phyloP scores from a whole-genome alignment of 2,329 filamentous ascomycete genomes.

The Microdochium bolleyi region DNA sequence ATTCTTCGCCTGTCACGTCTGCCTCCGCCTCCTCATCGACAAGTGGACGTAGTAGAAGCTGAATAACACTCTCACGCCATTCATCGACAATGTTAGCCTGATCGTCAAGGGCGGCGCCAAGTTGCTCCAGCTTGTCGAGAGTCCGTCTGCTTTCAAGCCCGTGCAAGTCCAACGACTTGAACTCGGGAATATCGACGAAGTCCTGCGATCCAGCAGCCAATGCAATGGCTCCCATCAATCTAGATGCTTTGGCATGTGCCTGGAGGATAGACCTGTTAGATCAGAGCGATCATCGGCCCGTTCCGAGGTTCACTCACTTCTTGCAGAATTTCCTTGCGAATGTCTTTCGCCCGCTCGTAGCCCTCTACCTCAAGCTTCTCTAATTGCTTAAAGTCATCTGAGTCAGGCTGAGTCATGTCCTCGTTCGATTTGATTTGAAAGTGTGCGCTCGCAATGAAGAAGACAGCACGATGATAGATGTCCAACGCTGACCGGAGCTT shows the following conservation, averaged over 20 bases:
- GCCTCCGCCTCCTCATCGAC: constrained; percentile 71
- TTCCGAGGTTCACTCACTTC: constrained; percentile 24
- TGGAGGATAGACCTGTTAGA: constrained; percentile 2
- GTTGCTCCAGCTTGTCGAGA: constrained; percentile 55
- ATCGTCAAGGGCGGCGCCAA: constrained; percentile 60
- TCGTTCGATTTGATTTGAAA: constrained; percentile 75
- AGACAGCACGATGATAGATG: constrained; percentile 71
- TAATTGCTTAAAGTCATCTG: constrained; percentile 55
- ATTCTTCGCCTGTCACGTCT: constrained; percentile 82
- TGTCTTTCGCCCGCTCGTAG: constrained; percentile 70
- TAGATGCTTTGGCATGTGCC: constrained; percentile 46
- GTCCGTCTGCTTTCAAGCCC: constrained; percentile 68
- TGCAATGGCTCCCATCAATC: constrained; percentile 55
- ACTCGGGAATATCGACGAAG: constrained; percentile 57
- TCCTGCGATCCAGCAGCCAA: constrained; percentile 41
- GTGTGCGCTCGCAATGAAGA: constrained; percentile 77
- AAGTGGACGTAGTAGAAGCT: constrained; percentile 64
- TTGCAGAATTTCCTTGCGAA: constrained; percentile 72
- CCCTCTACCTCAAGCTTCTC: constrained; percentile 63
- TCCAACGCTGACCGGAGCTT: constrained; percentile 68
- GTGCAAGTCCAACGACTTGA: constrained; percentile 40
- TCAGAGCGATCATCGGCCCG: background rate
- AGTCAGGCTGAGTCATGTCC: constrained; percentile 55
- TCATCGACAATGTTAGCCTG: constrained; percentile 65
- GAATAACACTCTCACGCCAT: constrained; percentile 67